Evolutionary conservation across 2,329 filamentous ascomycete species (phyloP), one percentile per base, ranked within the genome.

Genomic region (Pseudogymnoascus sp.): DNA sequence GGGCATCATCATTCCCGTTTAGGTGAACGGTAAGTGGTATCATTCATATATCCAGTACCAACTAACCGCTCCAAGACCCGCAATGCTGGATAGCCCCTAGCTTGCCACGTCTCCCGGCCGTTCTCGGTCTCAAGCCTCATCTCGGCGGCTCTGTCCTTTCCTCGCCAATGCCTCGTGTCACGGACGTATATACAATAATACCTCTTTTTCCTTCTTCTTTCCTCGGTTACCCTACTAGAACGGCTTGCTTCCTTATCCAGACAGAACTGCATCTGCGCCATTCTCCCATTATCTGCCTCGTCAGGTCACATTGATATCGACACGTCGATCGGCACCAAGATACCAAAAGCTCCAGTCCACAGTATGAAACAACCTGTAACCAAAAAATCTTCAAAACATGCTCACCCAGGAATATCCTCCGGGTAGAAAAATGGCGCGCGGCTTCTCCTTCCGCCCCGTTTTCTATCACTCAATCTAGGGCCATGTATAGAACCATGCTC

Each of bases 401-500:
- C 49, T 55, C 49, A 33, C n/a, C 29, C n/a, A 33, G 26, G n/a
- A 33, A 33, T 31, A 26, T 19, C 49, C 49, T 4, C 10, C n/a
- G 10, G 43, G 26, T 19, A 33, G 29, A 12, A 33, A 55, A 55
- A 55, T 55, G 49, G 49, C 49, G 49, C n/a, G 49, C 49, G 49
- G 49, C 26, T 55, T 55, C 49, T 33, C 49, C 49, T 33, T 55
- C 49, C 49, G 29, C 49, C 49, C 49, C 49, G 49, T 55, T 55
- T 55, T 55, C 49, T 10, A 55, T 55, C 49, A 55, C 45, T 33
- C 26, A 55, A 19, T 55, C 10, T 55, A 55, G 49, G 49, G 49
- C 49, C 49, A 55, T 55, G 49, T n/a, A n/a, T 55, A 33, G 49
- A 55, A 55, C 49, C 49, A 55, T 55, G 49, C n/a, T 33, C 49